A percentile compares a stretch with the other conserved stretches of the same genome.
These are phyloP conservation scores for Aquilaria sinensis DNA, from an alignment of 345 rosid genomes.

Conservation along the genomic window DNA sequence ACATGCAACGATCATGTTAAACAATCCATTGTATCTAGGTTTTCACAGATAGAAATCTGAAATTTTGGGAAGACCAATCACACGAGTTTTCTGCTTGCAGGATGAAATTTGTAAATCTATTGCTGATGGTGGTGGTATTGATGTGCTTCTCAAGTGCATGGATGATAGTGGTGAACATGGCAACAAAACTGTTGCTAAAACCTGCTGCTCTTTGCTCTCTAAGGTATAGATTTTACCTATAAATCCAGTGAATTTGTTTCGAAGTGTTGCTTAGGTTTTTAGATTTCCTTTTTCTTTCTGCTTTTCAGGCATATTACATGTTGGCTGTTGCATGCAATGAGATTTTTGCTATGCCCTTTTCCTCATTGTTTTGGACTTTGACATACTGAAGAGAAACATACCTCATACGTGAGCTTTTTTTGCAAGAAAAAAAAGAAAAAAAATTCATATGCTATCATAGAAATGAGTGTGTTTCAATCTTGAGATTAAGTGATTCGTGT, in stretches of 20 bases:
- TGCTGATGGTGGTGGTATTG: slow-evolving; percentile 86
- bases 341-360: not conserved
- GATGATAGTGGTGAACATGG: slow-evolving; percentile 78
- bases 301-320: not conserved
- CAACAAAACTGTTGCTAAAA: slow-evolving; percentile 60
- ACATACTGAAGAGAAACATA: not conserved
- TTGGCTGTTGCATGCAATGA: not conserved
- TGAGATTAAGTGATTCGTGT: no score
- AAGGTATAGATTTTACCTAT: slow-evolving; percentile 40
- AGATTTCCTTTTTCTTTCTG: not conserved
- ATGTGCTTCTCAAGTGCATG: slow-evolving; percentile 61
- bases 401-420: no score
- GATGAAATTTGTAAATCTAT: slow-evolving; percentile 62
- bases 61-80: no score
- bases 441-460: no score
- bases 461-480: no score
- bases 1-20: no score
- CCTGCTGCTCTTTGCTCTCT: slow-evolving; percentile 72
- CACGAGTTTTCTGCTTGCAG: no score
- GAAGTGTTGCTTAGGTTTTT: not conserved
- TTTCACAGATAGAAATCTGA: no score
- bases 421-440: no score
- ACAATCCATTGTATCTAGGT: no score
- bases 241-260: not conserved
- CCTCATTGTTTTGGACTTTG: not conserved